phyloP scores from a whole-genome alignment of 169 alveolate species.

The Plasmodium gallinaceum region DNA sequence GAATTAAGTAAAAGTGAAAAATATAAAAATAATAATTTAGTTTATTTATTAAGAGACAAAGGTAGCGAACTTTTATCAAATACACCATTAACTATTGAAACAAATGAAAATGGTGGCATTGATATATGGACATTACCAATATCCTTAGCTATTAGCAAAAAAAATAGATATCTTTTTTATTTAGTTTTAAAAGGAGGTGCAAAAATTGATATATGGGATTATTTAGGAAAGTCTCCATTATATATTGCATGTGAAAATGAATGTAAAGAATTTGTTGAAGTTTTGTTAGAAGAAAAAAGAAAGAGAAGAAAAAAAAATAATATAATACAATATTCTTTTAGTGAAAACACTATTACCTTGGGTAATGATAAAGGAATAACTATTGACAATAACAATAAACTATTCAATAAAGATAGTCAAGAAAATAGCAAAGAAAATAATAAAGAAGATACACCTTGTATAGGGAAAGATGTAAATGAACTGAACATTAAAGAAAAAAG shows the following conservation, averaged over 20 bases:
- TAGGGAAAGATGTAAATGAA: neutral
- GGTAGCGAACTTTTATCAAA: slow-evolving; percentile 91
- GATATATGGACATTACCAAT: slow-evolving; percentile 91
- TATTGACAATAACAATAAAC: neutral
- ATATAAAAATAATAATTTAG: slow-evolving; percentile 80
- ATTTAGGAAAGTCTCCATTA: slow-evolving; percentile 89
- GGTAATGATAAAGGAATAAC: slow-evolving; percentile 33
- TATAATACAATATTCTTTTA: slow-evolving; percentile 77
- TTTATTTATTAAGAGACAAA: slow-evolving; percentile 81
- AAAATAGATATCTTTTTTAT: slow-evolving; percentile 84
- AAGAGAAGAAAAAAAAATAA: slow-evolving; percentile 78
- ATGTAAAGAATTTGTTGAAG: slow-evolving; percentile 84
- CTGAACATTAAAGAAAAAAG: neutral
- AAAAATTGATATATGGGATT: slow-evolving; percentile 89
- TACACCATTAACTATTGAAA: slow-evolving; percentile 87
- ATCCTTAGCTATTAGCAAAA: slow-evolving; percentile 86
- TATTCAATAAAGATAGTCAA: neutral
- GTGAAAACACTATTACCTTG: slow-evolving; percentile 65
- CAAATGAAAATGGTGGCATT: slow-evolving; percentile 85
- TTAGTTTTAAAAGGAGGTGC: slow-evolving; percentile 90
- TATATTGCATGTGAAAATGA: slow-evolving; percentile 89
- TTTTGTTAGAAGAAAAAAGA: slow-evolving; percentile 80
- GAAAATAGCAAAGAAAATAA: neutral
- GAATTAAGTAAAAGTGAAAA: slow-evolving; percentile 81
- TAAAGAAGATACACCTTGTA: neutral